Percentiles rank a stretch among this genome's conserved stretches.
These are phyloP conservation scores for Rhodosporidiobolus sp. DNA, from an alignment of 768 basidiomycete genomes.

Conservation along the genomic window DNA sequence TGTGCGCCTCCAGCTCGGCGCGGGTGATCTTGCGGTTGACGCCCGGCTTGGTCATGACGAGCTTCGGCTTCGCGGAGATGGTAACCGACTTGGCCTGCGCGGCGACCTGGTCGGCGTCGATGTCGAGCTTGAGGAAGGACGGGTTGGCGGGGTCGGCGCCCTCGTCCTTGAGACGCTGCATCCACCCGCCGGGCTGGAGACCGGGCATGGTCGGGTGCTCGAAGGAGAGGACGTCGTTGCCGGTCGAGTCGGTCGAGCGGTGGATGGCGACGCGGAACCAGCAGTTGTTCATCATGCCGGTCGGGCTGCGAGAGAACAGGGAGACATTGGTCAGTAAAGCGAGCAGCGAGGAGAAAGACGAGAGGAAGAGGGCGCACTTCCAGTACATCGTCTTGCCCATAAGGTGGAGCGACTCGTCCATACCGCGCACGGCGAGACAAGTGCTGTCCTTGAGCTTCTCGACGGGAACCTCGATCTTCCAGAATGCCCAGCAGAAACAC, in stretches of 20 bases:
- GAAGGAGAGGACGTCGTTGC: slow-evolving; percentile 51
- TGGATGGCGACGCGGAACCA: slow-evolving; percentile 61
- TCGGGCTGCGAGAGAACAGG: slow-evolving; percentile 52
- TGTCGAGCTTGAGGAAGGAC: slow-evolving; percentile 45
- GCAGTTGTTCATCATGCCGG: slow-evolving; percentile 62
- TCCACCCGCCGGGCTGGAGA: slow-evolving; percentile 58
- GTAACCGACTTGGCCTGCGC: slow-evolving; percentile 3
- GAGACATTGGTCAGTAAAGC: not conserved
- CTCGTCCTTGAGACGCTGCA: slow-evolving; percentile 58
- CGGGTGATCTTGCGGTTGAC: slow-evolving; percentile 54
- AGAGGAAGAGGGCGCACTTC: slow-evolving; percentile 25
- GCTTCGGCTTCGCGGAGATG: slow-evolving; percentile 38
- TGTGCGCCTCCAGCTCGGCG: slow-evolving; percentile 52
- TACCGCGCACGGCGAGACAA: slow-evolving; percentile 56
- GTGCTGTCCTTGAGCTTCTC: slow-evolving; percentile 48
- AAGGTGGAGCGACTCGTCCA: slow-evolving; percentile 57
- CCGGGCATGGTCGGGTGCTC: slow-evolving; percentile 63
- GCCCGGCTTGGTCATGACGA: slow-evolving; percentile 55
- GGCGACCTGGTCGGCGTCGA: slow-evolving; percentile 14
- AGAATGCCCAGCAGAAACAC: slow-evolving; percentile 63
- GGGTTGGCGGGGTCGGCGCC: slow-evolving; percentile 55
- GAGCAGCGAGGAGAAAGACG: slow-evolving; percentile 45
- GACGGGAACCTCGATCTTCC: slow-evolving; percentile 53
- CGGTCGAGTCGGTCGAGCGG: slow-evolving; percentile 46
- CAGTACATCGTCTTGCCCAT: slow-evolving; percentile 60